These are phyloP conservation scores for Rhynchospora tenuis DNA, from an alignment of 176 grass and related monocot genomes.

Conservation along the genomic window DNA sequence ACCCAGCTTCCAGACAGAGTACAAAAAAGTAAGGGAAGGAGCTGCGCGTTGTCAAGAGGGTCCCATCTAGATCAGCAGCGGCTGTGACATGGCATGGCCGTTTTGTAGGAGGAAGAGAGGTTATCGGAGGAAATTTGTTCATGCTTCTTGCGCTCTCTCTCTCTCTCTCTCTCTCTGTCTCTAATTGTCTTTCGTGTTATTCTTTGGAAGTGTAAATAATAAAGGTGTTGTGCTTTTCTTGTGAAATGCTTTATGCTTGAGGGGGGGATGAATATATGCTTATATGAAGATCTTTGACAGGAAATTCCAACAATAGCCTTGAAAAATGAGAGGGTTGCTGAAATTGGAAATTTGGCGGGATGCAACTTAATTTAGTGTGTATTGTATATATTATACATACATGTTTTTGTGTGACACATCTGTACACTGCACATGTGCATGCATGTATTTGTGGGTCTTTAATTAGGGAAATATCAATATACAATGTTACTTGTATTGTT, in stretches of 20 bases:
- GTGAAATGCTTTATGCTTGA: constrained; percentile 4
- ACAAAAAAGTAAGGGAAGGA: constrained; percentile 98
- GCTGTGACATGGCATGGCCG: not conserved
- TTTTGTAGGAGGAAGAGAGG: constrained; percentile 30
- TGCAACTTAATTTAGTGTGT: not conserved
- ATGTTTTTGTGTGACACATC: not conserved
- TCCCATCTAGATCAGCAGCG: constrained; percentile 76
- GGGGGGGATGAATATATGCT: not conserved
- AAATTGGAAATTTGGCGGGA: not conserved
- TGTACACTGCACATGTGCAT: not conserved
- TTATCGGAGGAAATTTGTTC: constrained; percentile 39
- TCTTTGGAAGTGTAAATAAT: not conserved
- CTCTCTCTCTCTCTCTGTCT: not conserved
- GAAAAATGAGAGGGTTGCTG: not conserved
- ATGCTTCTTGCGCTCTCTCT: not conserved
- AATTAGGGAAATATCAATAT: no score
- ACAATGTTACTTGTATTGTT: no score
- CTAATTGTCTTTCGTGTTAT: not conserved
- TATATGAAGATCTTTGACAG: constrained; percentile 1
- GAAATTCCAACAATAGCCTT: constrained; percentile 16
- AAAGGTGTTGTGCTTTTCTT: not conserved
- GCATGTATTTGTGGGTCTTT: not conserved
- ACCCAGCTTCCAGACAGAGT: constrained; percentile 62
- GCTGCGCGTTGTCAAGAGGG: constrained; percentile 58
- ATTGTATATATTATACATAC: not conserved